Conservation (phyloP, 306 rosid species). For the Trifolium repens region DNA sequence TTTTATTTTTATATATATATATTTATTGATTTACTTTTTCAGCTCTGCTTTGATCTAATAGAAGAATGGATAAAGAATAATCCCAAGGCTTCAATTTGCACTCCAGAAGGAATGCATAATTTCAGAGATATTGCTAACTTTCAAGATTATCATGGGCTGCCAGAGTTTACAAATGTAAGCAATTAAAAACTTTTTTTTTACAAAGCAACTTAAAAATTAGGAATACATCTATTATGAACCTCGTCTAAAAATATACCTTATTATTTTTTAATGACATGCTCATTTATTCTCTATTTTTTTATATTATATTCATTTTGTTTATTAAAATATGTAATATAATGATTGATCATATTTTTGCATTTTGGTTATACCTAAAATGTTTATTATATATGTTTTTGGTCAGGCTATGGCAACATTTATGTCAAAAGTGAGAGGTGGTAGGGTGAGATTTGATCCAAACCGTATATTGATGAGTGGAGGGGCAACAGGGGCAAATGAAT, state of each 20-base stretch:
- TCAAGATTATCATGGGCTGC: slow-evolving; percentile 88
- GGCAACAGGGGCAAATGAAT: slow-evolving; percentile 92
- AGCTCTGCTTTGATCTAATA: slow-evolving; percentile 70
- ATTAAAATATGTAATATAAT: no score
- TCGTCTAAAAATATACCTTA: no score
- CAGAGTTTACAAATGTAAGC: slow-evolving; percentile 70
- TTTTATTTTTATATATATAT: no score
- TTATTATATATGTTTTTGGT: background rate
- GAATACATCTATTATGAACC: no score
- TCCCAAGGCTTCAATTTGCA: slow-evolving; percentile 83
- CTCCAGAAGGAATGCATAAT: slow-evolving; percentile 65
- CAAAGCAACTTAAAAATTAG: no score
- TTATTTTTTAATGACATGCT: no score
- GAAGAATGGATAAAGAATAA: slow-evolving; percentile 74
- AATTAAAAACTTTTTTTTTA: background rate
- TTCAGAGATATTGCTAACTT: slow-evolving; percentile 71
- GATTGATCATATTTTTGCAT: background rate
- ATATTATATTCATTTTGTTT: no score
- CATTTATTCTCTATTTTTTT: no score
- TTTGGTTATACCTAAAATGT: background rate
- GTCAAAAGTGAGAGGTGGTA: slow-evolving; percentile 82
- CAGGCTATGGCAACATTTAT: slow-evolving; percentile 87
- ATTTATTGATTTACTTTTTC: slow-evolving; percentile 4
- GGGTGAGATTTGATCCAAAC: slow-evolving; percentile 70
- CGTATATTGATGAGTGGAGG: slow-evolving; percentile 92